Evolutionary conservation across 495 filamentous ascomycete genomes (phyloP).

Genomic region (Neurospora sp.): DNA sequence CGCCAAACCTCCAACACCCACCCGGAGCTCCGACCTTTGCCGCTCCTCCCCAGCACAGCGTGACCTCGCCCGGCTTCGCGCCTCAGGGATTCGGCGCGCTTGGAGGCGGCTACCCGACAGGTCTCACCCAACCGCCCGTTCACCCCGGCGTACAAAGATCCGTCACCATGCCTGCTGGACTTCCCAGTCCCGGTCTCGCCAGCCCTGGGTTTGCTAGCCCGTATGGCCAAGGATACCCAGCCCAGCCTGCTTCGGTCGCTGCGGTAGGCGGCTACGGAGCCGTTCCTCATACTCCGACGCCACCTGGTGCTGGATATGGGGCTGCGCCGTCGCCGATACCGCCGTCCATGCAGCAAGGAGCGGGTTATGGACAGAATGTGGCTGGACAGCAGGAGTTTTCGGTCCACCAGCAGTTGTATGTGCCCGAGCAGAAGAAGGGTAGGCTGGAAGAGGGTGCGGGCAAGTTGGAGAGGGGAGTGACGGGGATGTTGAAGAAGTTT

Average conservation of each 20-base stretch:
- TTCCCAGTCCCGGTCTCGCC: conserved; percentile 15
- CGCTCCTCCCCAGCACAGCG: conserved; percentile 27
- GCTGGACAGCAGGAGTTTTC: conserved; percentile 39
- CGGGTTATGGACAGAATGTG: conserved; percentile 45
- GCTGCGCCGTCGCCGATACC: conserved; percentile 20
- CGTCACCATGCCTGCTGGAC: conserved; percentile 29
- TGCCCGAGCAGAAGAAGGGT: conserved; percentile 53
- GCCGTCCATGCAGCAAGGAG: conserved; percentile 26
- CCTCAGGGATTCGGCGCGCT: conserved; percentile 29
- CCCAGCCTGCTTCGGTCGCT: not conserved
- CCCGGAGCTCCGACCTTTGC: conserved; percentile 27
- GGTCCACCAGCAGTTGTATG: conserved; percentile 68
- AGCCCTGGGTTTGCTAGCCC: conserved; percentile 24
- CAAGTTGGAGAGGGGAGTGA: conserved; percentile 66
- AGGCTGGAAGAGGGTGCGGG: conserved; percentile 61
- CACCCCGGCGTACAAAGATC: conserved; percentile 33
- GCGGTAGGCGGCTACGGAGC: conserved; percentile 14
- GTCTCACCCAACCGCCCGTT: conserved; percentile 19
- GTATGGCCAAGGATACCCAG: conserved; percentile 31
- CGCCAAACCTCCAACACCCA: conserved; percentile 24
- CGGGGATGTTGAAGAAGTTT: conserved; percentile 75
- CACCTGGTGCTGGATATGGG: conserved; percentile 8
- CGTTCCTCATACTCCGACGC: conserved; percentile 24
- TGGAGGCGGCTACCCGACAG: conserved; percentile 24
- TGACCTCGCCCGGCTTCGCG: conserved; percentile 31